Evolutionary conservation across 345 rosid genomes (phyloP).

Genomic region (Gossypium thurberi): DNA sequence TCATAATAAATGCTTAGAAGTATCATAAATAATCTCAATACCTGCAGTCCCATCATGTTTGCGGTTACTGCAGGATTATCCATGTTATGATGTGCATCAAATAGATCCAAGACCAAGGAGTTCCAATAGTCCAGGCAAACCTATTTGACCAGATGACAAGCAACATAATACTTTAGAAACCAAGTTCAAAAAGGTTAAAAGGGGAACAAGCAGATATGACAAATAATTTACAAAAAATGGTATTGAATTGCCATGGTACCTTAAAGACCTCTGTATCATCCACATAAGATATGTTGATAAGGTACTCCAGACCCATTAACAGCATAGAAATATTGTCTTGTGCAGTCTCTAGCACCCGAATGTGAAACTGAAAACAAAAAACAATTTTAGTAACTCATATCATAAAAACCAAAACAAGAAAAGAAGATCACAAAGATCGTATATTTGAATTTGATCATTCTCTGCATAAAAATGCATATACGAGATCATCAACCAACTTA

Average conservation of each 20-base stretch:
- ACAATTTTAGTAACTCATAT: conserved; percentile 6
- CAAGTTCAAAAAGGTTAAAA: neutral
- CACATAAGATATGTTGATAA: conserved; percentile 80
- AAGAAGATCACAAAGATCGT: neutral
- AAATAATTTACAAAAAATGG: neutral
- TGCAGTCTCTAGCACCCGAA: conserved; percentile 65
- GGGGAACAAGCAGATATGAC: neutral
- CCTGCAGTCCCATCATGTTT: conserved; percentile 84
- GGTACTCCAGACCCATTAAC: conserved; percentile 83
- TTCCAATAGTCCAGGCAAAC: conserved; percentile 99
- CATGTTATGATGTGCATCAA: conserved; percentile 71
- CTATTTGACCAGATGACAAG: conserved; percentile 28
- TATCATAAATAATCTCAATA: conserved; percentile 16
- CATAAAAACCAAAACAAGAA: neutral
- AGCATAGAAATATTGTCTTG: conserved; percentile 60
- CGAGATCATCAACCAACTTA: neutral
- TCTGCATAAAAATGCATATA: neutral
- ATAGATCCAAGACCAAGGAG: conserved; percentile 78
- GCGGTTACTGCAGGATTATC: conserved; percentile 74
- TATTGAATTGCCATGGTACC: conserved; percentile 33
- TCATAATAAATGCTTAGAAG: neutral
- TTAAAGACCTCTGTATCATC: conserved; percentile 99
- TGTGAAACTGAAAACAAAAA: conserved; percentile 54
- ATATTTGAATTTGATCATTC: neutral
- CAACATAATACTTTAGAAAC: neutral